These are phyloP conservation scores for Nicotiana paniculata DNA, from an alignment of 257 asterid genomes.

Conservation along the genomic window DNA sequence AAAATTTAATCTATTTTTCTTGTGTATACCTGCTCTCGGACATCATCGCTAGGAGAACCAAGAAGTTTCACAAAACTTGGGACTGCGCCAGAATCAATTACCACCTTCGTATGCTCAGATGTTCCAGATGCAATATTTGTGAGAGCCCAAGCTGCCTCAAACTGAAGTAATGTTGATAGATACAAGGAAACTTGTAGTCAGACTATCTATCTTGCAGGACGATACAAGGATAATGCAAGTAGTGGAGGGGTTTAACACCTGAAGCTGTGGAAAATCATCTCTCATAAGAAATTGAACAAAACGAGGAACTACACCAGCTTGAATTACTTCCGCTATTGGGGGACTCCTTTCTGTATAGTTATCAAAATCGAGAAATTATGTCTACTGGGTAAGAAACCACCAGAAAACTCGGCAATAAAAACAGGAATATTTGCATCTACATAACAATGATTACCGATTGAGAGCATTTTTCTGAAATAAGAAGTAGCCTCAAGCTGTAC, in stretches of 20 bases:
- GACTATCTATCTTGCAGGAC: no score
- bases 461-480: slow-evolving; percentile 69
- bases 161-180: slow-evolving; percentile 26
- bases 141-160: slow-evolving; percentile 98
- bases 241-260: slow-evolving; percentile 29
- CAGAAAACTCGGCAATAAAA: not conserved
- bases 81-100: slow-evolving; percentile 82
- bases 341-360: slow-evolving; percentile 62
- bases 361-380: not conserved
- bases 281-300: slow-evolving; percentile 68
- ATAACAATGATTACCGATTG: slow-evolving; percentile 47
- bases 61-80: slow-evolving; percentile 78
- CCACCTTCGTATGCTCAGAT: slow-evolving; percentile 84
- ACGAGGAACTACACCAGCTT: slow-evolving; percentile 83
- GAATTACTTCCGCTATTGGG: slow-evolving; percentile 79
- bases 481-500: slow-evolving; percentile 72
- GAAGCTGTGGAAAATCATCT: slow-evolving; percentile 84
- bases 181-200: no score
- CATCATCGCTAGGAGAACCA: slow-evolving; percentile 82
- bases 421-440: not conserved
- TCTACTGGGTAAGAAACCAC: not conserved
- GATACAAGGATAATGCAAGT: no score
- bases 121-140: slow-evolving; percentile 94
- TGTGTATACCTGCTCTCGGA: slow-evolving; percentile 71
- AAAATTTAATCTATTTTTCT: not conserved